These are phyloP conservation scores for Achaetomium macrosporum DNA, from an alignment of 2,329 filamentous ascomycete genomes.

Conservation along the genomic window DNA sequence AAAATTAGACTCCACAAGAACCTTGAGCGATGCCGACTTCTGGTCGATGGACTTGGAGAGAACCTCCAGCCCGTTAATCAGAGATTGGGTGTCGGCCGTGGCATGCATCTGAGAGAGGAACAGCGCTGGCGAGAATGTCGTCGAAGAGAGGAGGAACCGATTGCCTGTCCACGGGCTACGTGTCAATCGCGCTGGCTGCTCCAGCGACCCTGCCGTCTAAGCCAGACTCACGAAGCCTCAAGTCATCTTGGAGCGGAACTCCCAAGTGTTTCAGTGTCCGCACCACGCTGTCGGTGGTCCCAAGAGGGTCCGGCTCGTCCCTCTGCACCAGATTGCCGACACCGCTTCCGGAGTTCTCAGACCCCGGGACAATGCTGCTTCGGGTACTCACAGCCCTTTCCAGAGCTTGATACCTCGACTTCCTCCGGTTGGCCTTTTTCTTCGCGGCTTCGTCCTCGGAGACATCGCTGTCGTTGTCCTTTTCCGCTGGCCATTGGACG, in stretches of 20 bases:
- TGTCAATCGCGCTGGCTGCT: conserved; percentile 8
- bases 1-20: conserved; percentile 95
- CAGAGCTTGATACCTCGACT: conserved; percentile 78
- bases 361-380: conserved; percentile 59
- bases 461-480: conserved; percentile 66
- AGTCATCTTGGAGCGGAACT: conserved; percentile 77
- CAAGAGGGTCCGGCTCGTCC: conserved; percentile 88
- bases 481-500: conserved; percentile 77
- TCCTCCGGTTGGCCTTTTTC: conserved; percentile 52
- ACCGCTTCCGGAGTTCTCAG: conserved; percentile 59
- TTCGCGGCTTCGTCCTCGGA: conserved; percentile 53
- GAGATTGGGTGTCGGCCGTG: conserved; percentile 71
- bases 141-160: conserved; percentile 90
- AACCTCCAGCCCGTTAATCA: conserved; percentile 76
- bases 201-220: background rate
- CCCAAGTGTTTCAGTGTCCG: conserved; percentile 70
- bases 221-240: conserved; percentile 58
- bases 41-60: conserved; percentile 91
- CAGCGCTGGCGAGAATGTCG: conserved; percentile 84
- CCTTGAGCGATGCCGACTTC: conserved; percentile 93
- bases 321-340: conserved; percentile 75
- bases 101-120: conserved; percentile 92
- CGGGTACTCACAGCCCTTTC: conserved; percentile 67
- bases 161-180: conserved; percentile 53
- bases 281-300: conserved; percentile 82